A percentile compares a stretch with the other conserved stretches of the same genome.
These are phyloP conservation scores for Apiospora malaysiana DNA, from an alignment of 2,329 filamentous ascomycete genomes.

Conservation along the genomic window DNA sequence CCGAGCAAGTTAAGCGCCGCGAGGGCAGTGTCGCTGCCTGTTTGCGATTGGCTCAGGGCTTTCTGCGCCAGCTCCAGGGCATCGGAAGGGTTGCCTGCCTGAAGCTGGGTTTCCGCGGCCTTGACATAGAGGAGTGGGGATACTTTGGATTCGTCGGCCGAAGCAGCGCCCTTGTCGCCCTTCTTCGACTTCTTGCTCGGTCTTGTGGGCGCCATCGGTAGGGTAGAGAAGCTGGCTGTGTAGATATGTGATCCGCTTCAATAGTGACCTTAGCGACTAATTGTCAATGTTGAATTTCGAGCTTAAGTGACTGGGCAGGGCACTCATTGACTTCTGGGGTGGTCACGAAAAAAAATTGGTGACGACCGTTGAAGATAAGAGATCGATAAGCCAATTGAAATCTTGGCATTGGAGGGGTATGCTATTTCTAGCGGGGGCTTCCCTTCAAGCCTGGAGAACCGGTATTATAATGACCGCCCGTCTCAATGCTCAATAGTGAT, in stretches of 20 bases:
- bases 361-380: conserved; percentile 6
- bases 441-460: neutral
- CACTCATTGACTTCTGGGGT: neutral
- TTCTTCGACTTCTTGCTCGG: conserved; percentile 42
- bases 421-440: neutral
- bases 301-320: neutral
- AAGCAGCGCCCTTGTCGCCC: conserved; percentile 33
- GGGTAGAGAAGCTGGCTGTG: neutral
- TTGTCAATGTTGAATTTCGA: neutral
- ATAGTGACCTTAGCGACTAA: neutral
- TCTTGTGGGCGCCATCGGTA: conserved; percentile 39
- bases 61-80: conserved; percentile 37
- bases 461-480: too few relatives aligned
- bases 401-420: conserved; percentile 17
- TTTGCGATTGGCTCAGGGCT: conserved; percentile 36
- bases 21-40: conserved; percentile 56
- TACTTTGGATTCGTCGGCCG: conserved; percentile 31
- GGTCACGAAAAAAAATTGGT: conserved; percentile 7
- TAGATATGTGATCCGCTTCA: neutral
- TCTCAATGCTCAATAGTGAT: too few relatives aligned
- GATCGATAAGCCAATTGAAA: neutral
- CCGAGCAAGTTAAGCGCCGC: conserved; percentile 78
- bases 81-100: conserved; percentile 39
- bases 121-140: conserved; percentile 39
- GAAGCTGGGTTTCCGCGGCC: conserved; percentile 40